Conservation (phyloP, 75 land plant genomes). For the Sequoia sempervirens region DNA sequence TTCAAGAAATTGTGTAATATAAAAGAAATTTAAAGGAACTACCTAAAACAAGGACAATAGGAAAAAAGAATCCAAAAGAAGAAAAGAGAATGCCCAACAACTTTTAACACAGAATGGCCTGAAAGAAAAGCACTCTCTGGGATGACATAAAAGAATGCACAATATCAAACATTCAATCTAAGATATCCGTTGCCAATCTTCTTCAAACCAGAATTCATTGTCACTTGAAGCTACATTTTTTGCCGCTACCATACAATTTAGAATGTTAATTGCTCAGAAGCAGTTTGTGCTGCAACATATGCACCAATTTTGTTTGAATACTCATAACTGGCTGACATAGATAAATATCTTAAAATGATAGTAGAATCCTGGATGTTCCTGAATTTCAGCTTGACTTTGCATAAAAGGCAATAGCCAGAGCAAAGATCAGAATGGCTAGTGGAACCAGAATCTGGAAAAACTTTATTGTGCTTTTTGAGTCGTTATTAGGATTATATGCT, state of each 20-base stretch:
- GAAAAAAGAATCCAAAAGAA: neutral
- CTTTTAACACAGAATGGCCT: neutral
- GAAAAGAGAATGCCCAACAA: neutral
- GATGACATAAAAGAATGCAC: neutral
- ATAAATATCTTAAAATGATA: neutral
- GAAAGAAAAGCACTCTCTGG: neutral
- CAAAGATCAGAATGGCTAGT: constrained; percentile 47
- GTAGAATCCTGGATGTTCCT: neutral
- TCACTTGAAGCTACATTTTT: neutral
- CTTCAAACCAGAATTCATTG: neutral
- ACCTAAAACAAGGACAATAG: neutral
- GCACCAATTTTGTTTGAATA: neutral
- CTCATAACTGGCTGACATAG: neutral
- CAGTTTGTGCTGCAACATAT: neutral
- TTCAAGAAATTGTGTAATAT: neutral
- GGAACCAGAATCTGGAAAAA: constrained; percentile 74
- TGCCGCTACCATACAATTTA: neutral
- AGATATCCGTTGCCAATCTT: neutral
- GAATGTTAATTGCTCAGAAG: neutral
- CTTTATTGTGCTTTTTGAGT: constrained; percentile 51
- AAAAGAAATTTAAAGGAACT: neutral
- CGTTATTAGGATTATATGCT: constrained; percentile 49
- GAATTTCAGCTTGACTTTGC: constrained; percentile 22
- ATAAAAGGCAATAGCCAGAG: constrained; percentile 48
- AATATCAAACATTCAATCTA: neutral